Evolutionary conservation across 371 early-diverging fungal genomes (phyloP).

Genomic region (Haplosporangium sp.): DNA sequence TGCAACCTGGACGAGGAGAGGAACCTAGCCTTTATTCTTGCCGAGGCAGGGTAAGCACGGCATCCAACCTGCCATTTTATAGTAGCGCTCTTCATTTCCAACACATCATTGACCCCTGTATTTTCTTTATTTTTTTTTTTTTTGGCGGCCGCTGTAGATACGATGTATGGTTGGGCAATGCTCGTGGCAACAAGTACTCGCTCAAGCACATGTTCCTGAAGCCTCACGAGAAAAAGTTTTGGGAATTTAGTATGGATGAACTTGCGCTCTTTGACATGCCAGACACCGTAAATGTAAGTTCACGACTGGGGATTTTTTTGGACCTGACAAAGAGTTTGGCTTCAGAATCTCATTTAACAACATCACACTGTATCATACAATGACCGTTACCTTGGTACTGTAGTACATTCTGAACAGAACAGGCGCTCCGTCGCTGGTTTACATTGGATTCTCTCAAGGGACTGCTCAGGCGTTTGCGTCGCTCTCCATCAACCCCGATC

Average conservation of each 20-base stretch:
- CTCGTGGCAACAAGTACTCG: conserved; percentile 96
- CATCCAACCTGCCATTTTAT: not conserved
- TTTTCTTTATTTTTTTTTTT: too few relatives aligned
- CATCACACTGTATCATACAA: not conserved
- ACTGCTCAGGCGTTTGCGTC: conserved; percentile 94
- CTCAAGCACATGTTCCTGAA: conserved; percentile 82
- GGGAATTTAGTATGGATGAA: conserved; percentile 96
- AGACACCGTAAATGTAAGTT: conserved; percentile 79
- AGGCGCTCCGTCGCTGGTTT: conserved; percentile 81
- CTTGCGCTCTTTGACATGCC: conserved; percentile 90
- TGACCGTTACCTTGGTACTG: not conserved
- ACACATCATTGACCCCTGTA: not conserved
- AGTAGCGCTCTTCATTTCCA: not conserved
- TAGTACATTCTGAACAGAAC: conserved; percentile 87
- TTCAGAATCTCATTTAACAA: not conserved
- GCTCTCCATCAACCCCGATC: conserved; percentile 79
- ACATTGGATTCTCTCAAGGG: conserved; percentile 97
- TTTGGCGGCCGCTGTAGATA: conserved; percentile 57
- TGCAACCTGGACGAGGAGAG: conserved; percentile 78
- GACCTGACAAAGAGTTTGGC: not conserved
- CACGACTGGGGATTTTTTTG: too few relatives aligned
- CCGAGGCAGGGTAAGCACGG: conserved; percentile 69
- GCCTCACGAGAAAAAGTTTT: conserved; percentile 80
- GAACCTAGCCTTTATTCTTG: conserved; percentile 78
- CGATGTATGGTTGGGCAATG: conserved; percentile 98